These are phyloP conservation scores for Colletotrichum sp. DNA, from an alignment of 2,329 filamentous ascomycete species.

Conservation along the genomic window DNA sequence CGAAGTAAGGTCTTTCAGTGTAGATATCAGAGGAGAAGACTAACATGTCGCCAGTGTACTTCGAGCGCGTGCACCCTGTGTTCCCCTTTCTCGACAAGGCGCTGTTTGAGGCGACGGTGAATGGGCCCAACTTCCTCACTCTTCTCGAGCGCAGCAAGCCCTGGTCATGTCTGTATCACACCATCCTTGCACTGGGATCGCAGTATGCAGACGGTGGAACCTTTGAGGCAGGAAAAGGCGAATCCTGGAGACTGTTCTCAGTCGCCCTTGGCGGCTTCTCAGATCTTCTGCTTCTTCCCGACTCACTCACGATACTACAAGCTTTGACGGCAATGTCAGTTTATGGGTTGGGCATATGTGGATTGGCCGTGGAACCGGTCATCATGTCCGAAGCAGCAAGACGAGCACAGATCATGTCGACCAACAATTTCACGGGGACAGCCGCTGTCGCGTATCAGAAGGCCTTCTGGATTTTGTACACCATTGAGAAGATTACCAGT, in stretches of 20 bases:
- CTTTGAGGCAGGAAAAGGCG: conserved; percentile 42
- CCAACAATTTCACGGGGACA: conserved; percentile 21
- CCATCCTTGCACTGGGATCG: conserved; percentile 41
- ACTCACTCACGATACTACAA: conserved; percentile 33
- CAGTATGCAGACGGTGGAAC: conserved; percentile 37
- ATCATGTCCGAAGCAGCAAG: conserved; percentile 34
- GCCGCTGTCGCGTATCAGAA: conserved; percentile 27
- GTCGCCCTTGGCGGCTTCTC: conserved; percentile 38
- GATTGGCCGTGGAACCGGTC: conserved; percentile 34
- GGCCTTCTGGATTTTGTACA: conserved; percentile 32
- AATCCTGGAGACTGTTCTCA: conserved; percentile 43
- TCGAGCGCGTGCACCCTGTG: conserved; percentile 40
- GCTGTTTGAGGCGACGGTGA: conserved; percentile 37
- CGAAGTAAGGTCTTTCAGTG: background rate
- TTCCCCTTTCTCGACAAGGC: conserved; percentile 44
- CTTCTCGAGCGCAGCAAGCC: conserved; percentile 30
- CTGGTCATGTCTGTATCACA: conserved; percentile 43
- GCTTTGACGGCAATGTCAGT: conserved; percentile 35
- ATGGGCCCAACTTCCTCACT: conserved; percentile 28
- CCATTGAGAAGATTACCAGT: conserved; percentile 30
- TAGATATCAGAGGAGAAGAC: background rate
- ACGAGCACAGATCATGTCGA: conserved; percentile 32
- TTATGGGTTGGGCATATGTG: conserved; percentile 30
- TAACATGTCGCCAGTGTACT: conserved; percentile 34
- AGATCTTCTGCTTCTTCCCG: conserved; percentile 34